Evolutionary conservation across 805 yeast genomes (phyloP).

Genomic region (Pichia paraexigua): DNA sequence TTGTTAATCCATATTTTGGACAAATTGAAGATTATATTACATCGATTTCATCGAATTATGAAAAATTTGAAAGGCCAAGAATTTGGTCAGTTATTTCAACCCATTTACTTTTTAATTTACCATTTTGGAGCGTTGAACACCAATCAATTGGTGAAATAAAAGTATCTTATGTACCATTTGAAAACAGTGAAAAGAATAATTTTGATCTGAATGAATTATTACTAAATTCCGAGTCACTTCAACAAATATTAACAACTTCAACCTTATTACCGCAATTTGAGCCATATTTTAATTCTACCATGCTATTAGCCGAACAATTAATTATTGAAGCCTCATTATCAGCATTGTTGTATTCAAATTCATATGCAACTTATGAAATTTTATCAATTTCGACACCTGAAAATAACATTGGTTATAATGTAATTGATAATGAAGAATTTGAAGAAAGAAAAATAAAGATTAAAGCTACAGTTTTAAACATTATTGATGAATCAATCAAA

Average conservation of each 20-base stretch:
- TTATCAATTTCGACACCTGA: not conserved
- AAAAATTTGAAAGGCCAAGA: slow-evolving; percentile 11
- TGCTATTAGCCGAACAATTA: slow-evolving; percentile 16
- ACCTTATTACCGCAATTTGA: slow-evolving; percentile 3
- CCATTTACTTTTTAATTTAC: slow-evolving; percentile 14
- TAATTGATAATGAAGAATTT: not conserved
- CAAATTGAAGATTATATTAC: slow-evolving; percentile 10
- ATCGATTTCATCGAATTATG: slow-evolving; percentile 2
- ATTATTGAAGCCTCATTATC: slow-evolving; percentile 18
- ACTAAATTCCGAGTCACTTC: slow-evolving; percentile 9
- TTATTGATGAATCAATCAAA: not conserved
- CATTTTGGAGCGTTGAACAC: slow-evolving; percentile 20
- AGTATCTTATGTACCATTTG: slow-evolving; percentile 15
- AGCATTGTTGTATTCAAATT: slow-evolving; percentile 13
- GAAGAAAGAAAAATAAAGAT: not conserved
- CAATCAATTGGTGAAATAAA: slow-evolving; percentile 17
- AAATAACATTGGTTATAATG: slow-evolving; percentile 4
- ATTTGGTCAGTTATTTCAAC: slow-evolving; percentile 18
- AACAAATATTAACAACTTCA: slow-evolving; percentile 9
- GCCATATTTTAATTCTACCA: not conserved
- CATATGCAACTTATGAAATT: slow-evolving; percentile 5
- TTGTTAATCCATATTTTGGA: slow-evolving; percentile 21
- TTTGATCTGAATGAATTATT: slow-evolving; percentile 1
- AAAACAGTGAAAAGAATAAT: not conserved
- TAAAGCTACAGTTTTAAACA: not conserved